Evolutionary conservation across 1,139 yeast species (phyloP), one percentile per base, ranked within the genome.

Genomic region (Wickerhamiella pararugosa): DNA sequence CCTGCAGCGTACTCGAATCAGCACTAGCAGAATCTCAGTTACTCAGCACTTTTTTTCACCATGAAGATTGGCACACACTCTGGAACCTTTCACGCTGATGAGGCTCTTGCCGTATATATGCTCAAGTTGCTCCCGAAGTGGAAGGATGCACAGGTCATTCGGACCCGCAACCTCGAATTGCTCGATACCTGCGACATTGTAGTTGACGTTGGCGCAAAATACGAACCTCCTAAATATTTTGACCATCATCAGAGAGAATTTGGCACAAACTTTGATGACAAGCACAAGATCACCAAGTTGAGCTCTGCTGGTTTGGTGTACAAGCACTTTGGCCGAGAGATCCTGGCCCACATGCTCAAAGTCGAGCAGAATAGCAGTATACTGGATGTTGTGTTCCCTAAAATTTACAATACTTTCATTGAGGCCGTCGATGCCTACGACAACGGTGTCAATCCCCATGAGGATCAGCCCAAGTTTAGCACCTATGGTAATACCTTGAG

Each of bases 1-100:
- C 4, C 21, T 15, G 21, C 21, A 15, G 3, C 3, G 21, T 15
- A 4, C 4, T 15, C 21, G 21, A 15, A 15, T 15, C 21, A 15
- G 21, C 21, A 15, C 21, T 15, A 4, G 21, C 21, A 15, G 21
- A 15, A 15, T 15, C 4, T 15, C 21, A 15, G 4, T 15, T 15
- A 15, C 21, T 15, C 21, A 15, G 21, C 21, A 15, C 21, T 15
- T 15, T 15, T 15, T 15, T 15, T 15, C 21, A 15, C 4, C 31
- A 29, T 50, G 49, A 70, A 73, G 54, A 81, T 87, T 47, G 87
- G 95, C 55, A 87, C 96, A 10, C 96, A 86, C 58, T 82, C 92
- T 37, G 98, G 98, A 6, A 73, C 87, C 0, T 90, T 90, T 69
- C 98, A 90, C 57, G 97, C 98, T 21, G 98, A 90, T 62, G 98